Percentiles rank a stretch among this genome's conserved stretches.
These are phyloP conservation scores for Claviceps quebecensis DNA, from an alignment of 2,329 filamentous ascomycete genomes.

Conservation along the genomic window DNA sequence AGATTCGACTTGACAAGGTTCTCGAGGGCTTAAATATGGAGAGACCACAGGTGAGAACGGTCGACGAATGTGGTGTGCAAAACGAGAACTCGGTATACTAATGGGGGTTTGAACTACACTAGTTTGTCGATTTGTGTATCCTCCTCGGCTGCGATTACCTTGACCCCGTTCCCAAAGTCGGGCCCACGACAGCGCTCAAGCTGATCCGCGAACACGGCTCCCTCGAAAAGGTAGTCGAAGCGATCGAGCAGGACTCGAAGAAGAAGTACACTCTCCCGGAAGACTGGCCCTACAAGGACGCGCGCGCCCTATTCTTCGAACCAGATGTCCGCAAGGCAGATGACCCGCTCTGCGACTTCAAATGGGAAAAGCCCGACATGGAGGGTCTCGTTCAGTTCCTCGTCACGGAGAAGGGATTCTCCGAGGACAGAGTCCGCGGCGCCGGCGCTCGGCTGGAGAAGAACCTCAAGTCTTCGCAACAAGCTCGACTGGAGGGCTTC, in stretches of 20 bases:
- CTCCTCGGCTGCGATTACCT: slow-evolving; percentile 95
- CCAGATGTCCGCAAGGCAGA: slow-evolving; percentile 79
- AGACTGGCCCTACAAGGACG: slow-evolving; percentile 93
- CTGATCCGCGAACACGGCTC: slow-evolving; percentile 84
- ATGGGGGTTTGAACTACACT: neutral
- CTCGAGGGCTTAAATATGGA: slow-evolving; percentile 83
- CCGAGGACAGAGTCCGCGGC: slow-evolving; percentile 76
- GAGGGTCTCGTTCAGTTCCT: slow-evolving; percentile 83
- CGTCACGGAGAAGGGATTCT: slow-evolving; percentile 91
- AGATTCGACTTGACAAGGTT: slow-evolving; percentile 79
- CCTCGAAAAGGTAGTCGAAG: slow-evolving; percentile 75
- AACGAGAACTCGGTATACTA: slow-evolving; percentile 5
- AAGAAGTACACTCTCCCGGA: slow-evolving; percentile 76
- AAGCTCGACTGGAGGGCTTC: slow-evolving; percentile 86
- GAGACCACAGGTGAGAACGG: slow-evolving; percentile 51
- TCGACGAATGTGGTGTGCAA: neutral
- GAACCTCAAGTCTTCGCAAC: slow-evolving; percentile 81
- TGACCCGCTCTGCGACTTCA: slow-evolving; percentile 83
- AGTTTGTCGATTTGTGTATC: slow-evolving; percentile 98
- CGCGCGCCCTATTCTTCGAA: slow-evolving; percentile 79
- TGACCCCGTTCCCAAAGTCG: slow-evolving; percentile 89
- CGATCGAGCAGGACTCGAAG: slow-evolving; percentile 61
- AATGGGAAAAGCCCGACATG: slow-evolving; percentile 88
- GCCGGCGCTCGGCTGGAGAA: slow-evolving; percentile 71
- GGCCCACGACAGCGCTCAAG: slow-evolving; percentile 81